phyloP scores from a whole-genome alignment of 257 asterid species.

The Fraxinus pennsylvanica region DNA sequence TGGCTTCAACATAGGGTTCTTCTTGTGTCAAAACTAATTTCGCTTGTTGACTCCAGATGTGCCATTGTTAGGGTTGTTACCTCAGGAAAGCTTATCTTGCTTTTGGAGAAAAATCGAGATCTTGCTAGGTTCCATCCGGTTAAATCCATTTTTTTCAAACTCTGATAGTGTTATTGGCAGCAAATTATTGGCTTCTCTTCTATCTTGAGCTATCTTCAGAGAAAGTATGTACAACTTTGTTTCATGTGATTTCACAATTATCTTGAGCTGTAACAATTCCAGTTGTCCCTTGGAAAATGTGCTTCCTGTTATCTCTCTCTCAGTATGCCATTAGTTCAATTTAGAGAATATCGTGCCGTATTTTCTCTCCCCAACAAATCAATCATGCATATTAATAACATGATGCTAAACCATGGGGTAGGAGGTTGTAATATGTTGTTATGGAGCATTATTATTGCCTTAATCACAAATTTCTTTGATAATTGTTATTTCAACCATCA shows the following conservation, averaged over 20 bases:
- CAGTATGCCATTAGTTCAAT: background rate
- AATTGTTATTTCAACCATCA: background rate
- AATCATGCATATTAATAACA: background rate
- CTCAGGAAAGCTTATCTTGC: conserved; percentile 31
- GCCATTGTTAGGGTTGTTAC: conserved; percentile 42
- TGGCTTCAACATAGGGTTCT: conserved; percentile 46
- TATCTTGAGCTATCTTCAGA: background rate
- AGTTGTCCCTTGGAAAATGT: conserved; percentile 5
- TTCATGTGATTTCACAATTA: background rate
- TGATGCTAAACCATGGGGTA: background rate
- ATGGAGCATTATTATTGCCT: background rate
- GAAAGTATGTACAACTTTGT: background rate
- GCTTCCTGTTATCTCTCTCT: conserved; percentile 4
- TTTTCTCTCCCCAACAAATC: background rate
- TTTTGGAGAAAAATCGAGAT: conserved; percentile 29
- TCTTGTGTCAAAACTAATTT: conserved; percentile 30
- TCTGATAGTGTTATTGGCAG: conserved; percentile 18
- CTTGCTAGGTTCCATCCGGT: conserved; percentile 30
- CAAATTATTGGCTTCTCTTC: background rate
- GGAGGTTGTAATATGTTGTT: background rate
- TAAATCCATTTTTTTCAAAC: conserved; percentile 20
- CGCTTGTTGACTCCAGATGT: conserved; percentile 37
- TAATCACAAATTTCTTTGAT: background rate
- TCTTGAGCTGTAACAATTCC: conserved; percentile 11
- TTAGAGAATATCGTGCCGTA: background rate